Evolutionary conservation across 164 flowering plant species (phyloP).

Genomic region (Stephania yunnanensis): DNA sequence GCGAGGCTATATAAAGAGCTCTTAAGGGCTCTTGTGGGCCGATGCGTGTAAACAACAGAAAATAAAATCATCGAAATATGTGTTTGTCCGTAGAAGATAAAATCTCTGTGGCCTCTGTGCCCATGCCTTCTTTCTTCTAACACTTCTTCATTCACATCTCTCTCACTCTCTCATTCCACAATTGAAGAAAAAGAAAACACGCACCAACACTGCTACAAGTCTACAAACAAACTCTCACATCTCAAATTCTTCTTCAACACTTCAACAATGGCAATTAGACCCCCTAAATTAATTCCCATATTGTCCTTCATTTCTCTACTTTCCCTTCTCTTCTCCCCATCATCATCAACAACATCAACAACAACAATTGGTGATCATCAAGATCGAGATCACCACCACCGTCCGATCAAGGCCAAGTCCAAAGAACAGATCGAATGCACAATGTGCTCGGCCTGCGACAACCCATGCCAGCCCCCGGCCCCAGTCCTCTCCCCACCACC

Average conservation of each 20-base stretch:
- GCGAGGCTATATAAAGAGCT: too few relatives aligned
- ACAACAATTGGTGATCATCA: background rate
- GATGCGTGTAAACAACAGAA: too few relatives aligned
- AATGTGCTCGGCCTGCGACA: slow-evolving; percentile 62
- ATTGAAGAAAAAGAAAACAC: too few relatives aligned
- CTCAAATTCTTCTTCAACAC: background rate
- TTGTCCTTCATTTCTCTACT: background rate
- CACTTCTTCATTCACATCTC: background rate
- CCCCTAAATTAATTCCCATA: background rate
- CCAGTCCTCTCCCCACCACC: background rate
- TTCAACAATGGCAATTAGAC: background rate
- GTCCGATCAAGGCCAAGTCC: background rate
- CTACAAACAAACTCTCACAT: too few relatives aligned
- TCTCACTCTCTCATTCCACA: too few relatives aligned
- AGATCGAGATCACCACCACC: background rate
- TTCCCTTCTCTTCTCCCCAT: background rate
- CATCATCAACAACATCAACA: background rate
- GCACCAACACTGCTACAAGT: too few relatives aligned
- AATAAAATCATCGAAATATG: too few relatives aligned
- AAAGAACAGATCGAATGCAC: slow-evolving; percentile 53
- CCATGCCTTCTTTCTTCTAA: background rate
- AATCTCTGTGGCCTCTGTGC: background rate
- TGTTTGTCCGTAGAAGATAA: background rate
- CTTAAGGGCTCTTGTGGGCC: too few relatives aligned
- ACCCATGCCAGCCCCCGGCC: slow-evolving; percentile 33